Base-by-base conservation (phyloP, 1,284 basidiomycete genomes). In the Ceratobasidium sp. region DNA sequence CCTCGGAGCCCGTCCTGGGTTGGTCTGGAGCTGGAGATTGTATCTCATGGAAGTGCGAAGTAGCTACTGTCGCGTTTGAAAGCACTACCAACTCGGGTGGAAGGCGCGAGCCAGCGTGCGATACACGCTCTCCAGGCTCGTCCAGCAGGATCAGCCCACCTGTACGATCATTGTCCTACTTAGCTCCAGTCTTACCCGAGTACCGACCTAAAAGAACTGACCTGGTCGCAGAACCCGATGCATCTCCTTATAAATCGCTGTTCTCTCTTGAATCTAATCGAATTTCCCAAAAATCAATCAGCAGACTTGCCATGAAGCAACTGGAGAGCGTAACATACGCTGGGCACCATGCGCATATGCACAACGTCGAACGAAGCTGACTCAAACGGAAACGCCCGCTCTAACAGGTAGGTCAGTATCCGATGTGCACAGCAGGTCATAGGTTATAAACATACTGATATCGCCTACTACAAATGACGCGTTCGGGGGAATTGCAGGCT, bases 271-370 rank as follows among this genome's bases (percentile, higher is more conserved):
- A 11, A 67, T 38, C 64, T 67, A 30, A 51, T 51, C 4, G 11
- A 18, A 4, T 42, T 51, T 5, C 53, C 21, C 6, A 16, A n/a
- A 44, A 18, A 25, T 16, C 1, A 25, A 12, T 56, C 16, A 42
- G 49, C 12, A 42, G 5, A 38, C 48, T 12, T 16, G 5, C 23
- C 21, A 23, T 8, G 11, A 28, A 42, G 14, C 16, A 23, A 18
- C 38, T 1, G 9, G 21, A 6, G 18, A 1, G 16, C 18, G 16
- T 12, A 16, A 28, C 49, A 30, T 67, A 67, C 64, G 44, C 64
- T 67, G 33, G 64, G 64, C 5, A 67, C 48, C 49, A 67, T 54
- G 11, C 64, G 48, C 64, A 67, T 67, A 36, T 56, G 64, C 11
- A 67, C 64, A 44, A 54, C 64, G 16, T 67, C 64, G 40, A 67